Evolutionary conservation across 179 eudicot genomes (phyloP).

Genomic region (Carnegiea gigantea): DNA sequence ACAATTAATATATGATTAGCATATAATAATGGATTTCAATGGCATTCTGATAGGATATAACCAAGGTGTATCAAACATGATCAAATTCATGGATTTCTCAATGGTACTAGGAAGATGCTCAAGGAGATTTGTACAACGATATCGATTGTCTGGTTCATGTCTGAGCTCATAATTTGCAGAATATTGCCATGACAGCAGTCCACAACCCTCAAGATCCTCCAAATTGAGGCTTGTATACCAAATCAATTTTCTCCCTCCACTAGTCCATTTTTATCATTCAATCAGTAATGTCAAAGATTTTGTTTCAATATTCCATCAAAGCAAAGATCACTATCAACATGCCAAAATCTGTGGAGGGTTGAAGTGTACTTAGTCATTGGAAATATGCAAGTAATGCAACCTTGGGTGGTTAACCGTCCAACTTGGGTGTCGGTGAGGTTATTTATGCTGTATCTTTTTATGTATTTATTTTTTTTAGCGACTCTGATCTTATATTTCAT

Average conservation of each 20-base stretch:
- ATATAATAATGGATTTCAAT: not conserved
- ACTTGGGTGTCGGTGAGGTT: too few relatives aligned
- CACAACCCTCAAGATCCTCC: not conserved
- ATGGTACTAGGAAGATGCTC: not conserved
- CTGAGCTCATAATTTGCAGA: not conserved
- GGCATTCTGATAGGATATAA: not conserved
- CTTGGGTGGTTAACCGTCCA: too few relatives aligned
- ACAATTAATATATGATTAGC: not conserved
- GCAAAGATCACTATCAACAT: too few relatives aligned
- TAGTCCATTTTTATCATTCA: too few relatives aligned
- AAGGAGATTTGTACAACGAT: not conserved
- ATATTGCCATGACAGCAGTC: not conserved
- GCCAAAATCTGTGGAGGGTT: too few relatives aligned
- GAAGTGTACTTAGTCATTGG: too few relatives aligned
- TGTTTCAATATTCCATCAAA: too few relatives aligned
- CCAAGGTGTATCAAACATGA: not conserved
- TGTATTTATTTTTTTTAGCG: too few relatives aligned
- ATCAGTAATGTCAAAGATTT: too few relatives aligned
- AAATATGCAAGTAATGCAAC: too few relatives aligned
- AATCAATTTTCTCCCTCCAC: not conserved
- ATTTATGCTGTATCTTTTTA: too few relatives aligned
- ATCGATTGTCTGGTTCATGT: not conserved
- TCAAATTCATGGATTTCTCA: not conserved
- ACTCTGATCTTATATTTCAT: too few relatives aligned
- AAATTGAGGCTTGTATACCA: not conserved